A percentile compares a stretch with the other conserved stretches of the same genome.
Evolutionary conservation across 306 rosid genomes (phyloP).

Genomic region (Psophocarpus tetragonolobus): DNA sequence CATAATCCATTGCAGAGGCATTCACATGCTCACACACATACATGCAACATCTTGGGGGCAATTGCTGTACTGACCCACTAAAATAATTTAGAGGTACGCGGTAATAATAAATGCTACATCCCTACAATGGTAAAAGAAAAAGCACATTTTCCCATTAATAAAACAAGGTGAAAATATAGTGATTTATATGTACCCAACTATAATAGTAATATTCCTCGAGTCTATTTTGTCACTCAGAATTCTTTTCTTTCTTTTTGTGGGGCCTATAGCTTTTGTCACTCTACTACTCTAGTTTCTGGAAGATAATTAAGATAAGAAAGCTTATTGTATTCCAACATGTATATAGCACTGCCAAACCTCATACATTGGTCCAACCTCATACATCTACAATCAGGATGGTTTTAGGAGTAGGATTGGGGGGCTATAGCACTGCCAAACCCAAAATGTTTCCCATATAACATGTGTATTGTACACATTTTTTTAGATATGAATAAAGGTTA

Average conservation of each 20-base stretch:
- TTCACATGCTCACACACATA: constrained; percentile 37
- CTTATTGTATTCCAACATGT: neutral
- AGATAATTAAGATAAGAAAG: constrained; percentile 1
- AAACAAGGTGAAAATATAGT: constrained; percentile 13
- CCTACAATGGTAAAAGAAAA: constrained; percentile 5
- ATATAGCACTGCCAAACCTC: too few species aligned
- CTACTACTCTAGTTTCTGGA: neutral
- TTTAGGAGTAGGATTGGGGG: neutral
- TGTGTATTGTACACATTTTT: neutral
- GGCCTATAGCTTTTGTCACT: neutral
- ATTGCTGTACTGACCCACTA: constrained; percentile 38
- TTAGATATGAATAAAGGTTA: neutral
- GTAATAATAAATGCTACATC: constrained; percentile 9
- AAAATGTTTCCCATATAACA: neutral
- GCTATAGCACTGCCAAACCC: neutral
- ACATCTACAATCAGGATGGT: constrained; percentile 4
- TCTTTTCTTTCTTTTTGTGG: neutral
- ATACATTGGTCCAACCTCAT: constrained; percentile 16
- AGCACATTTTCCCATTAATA: neutral
- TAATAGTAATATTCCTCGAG: neutral
- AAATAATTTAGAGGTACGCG: constrained; percentile 29
- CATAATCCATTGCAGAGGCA: too few species aligned
- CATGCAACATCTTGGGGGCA: constrained; percentile 32
- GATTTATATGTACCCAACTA: neutral
- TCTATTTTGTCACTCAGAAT: neutral